A percentile compares a stretch with the other conserved stretches of the same genome.
These are phyloP conservation scores for Suillus subaureus DNA, from an alignment of 768 basidiomycete genomes.

Conservation along the genomic window DNA sequence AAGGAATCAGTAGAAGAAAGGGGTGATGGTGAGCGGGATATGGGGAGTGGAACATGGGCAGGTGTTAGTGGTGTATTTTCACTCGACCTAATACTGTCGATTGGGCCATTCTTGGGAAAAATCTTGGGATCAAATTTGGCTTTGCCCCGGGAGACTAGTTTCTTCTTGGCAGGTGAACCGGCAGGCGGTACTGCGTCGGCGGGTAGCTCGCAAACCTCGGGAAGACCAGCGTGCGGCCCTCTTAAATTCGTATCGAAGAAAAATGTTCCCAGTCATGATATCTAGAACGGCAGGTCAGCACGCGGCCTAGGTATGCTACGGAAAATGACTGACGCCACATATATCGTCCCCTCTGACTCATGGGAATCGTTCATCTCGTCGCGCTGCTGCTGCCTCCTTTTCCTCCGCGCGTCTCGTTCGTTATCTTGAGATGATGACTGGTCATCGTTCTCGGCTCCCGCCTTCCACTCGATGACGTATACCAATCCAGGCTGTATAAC, in stretches of 20 bases:
- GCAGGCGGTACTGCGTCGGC: constrained; percentile 33
- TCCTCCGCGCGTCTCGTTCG: constrained; percentile 4
- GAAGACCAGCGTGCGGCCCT: constrained; percentile 81
- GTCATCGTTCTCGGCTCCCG: constrained; percentile 49
- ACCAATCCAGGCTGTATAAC: constrained; percentile 91
- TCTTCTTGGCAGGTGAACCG: constrained; percentile 38
- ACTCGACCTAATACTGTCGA: constrained; percentile 22
- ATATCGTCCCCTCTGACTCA: constrained; percentile 55
- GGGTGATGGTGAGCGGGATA: constrained; percentile 41
- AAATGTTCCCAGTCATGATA: constrained; percentile 97
- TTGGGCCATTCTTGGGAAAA: constrained; percentile 23
- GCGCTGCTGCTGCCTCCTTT: constrained; percentile 22
- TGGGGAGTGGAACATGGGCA: constrained; percentile 38
- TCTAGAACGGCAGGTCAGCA: constrained; percentile 38
- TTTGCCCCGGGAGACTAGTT: constrained; percentile 34
- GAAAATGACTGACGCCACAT: constrained; percentile 76
- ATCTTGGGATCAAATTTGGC: constrained; percentile 26
- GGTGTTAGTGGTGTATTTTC: constrained; percentile 30
- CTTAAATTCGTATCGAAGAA: constrained; percentile 83
- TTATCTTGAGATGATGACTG: constrained; percentile 21
- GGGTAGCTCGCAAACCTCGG: constrained; percentile 57
- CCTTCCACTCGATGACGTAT: constrained; percentile 84
- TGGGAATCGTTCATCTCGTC: constrained; percentile 38
- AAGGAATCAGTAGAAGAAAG: constrained; percentile 28
- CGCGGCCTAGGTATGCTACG: constrained; percentile 11